A percentile compares a stretch with the other conserved stretches of the same genome.
phyloP scores from a whole-genome alignment of 2,329 filamentous ascomycete genomes.

The Fusarium concolor region DNA sequence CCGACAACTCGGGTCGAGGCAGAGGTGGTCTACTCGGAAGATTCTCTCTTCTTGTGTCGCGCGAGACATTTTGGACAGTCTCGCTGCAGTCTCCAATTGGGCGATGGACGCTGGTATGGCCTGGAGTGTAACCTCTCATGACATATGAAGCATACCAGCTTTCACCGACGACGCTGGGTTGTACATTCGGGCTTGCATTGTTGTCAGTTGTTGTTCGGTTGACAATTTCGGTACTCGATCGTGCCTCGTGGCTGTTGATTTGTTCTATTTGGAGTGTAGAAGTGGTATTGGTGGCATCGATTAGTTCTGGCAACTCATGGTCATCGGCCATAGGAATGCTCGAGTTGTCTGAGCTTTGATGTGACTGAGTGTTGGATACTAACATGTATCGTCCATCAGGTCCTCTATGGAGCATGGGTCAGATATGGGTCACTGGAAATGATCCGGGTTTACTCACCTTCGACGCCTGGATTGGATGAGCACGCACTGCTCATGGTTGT shows the following conservation, averaged over 20 bases:
- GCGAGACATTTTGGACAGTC: not conserved
- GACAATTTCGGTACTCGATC: fast-evolving
- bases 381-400: not conserved
- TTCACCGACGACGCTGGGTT: too few relatives aligned
- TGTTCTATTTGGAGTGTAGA: not conserved
- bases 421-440: fast-evolving
- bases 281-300: fast-evolving
- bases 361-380: not conserved
- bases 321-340: not conserved
- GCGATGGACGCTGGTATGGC: not conserved
- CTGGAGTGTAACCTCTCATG: constrained; percentile 11
- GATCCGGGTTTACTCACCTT: not conserved
- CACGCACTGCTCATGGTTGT: not conserved
- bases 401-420: not conserved
- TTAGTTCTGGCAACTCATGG: not conserved
- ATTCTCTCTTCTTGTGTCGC: fast-evolving
- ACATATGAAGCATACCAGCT: constrained; percentile 11
- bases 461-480: not conserved
- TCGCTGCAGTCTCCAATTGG: not conserved
- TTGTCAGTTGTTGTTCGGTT: fast-evolving
- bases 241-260: not conserved
- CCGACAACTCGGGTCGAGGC: not conserved
- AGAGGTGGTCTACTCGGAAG: fast-evolving
- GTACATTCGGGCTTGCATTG: not conserved
- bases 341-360: too few relatives aligned